Conservation (phyloP, 129 eudicot genomes). For the Flaveria brownii region DNA sequence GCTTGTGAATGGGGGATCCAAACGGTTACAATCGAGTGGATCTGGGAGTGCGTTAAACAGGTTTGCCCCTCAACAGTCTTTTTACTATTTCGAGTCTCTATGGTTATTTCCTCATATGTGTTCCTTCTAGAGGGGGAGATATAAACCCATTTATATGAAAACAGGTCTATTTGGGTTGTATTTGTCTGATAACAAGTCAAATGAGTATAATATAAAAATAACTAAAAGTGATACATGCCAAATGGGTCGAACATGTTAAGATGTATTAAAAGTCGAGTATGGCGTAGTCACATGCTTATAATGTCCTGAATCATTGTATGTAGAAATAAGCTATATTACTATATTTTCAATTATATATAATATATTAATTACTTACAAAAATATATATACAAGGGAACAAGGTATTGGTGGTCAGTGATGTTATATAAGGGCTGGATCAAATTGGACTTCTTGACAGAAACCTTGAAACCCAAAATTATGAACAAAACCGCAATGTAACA, state of each 20-base stretch:
- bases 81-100: constrained; percentile 11
- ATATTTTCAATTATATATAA: not conserved
- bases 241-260: not conserved
- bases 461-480: too few species aligned
- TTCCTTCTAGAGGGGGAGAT: not conserved
- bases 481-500: too few species aligned
- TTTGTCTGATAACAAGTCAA: constrained; percentile 9
- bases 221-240: not conserved
- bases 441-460: too few species aligned
- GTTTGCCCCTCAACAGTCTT: constrained; percentile 32
- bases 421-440: too few species aligned
- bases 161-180: not conserved
- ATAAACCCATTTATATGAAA: not conserved
- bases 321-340: not conserved
- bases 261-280: not conserved
- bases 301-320: not conserved
- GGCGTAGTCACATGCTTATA: not conserved
- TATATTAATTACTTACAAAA: not conserved
- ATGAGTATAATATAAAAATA: not conserved
- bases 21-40: constrained; percentile 76
- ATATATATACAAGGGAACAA: not conserved
- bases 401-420: not conserved
- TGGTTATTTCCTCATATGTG: not conserved
- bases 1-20: constrained; percentile 76
- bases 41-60: constrained; percentile 77